These are phyloP conservation scores for Russula compacta DNA, from an alignment of 768 basidiomycete genomes.

Conservation along the genomic window DNA sequence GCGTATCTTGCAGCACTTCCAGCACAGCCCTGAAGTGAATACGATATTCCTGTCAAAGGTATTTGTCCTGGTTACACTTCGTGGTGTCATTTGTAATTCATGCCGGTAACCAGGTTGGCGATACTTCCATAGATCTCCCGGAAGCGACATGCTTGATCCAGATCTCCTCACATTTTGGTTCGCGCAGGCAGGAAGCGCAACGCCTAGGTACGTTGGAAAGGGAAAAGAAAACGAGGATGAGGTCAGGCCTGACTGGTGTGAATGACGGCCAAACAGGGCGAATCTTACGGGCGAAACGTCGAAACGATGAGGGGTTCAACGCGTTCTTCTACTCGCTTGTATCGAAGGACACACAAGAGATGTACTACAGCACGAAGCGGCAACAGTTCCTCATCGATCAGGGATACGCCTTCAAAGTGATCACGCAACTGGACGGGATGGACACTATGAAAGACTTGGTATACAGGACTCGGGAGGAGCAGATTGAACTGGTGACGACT, in stretches of 20 bases:
- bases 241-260: background rate
- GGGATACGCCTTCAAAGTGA: slow-evolving; percentile 99
- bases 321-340: slow-evolving; percentile 99
- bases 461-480: slow-evolving; percentile 83
- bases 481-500: slow-evolving; percentile 92
- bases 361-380: slow-evolving; percentile 98
- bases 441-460: slow-evolving; percentile 81
- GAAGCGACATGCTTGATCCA: slow-evolving; percentile 99
- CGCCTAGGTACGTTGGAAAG: slow-evolving; percentile 56
- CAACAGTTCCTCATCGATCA: slow-evolving; percentile 99
- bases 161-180: slow-evolving; percentile 98
- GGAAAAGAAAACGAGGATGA: background rate
- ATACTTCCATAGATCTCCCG: slow-evolving; percentile 97
- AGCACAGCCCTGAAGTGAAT: slow-evolving; percentile 90
- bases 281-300: slow-evolving; percentile 90
- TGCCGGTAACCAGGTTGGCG: slow-evolving; percentile 60
- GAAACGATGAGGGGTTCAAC: slow-evolving; percentile 99
- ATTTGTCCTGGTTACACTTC: slow-evolving; percentile 8
- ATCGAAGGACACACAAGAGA: slow-evolving; percentile 98
- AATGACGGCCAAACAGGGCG: slow-evolving; percentile 47
- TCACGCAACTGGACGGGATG: slow-evolving; percentile 92
- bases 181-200: slow-evolving; percentile 95
- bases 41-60: slow-evolving; percentile 98
- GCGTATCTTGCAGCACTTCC: slow-evolving; percentile 91
- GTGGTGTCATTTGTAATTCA: slow-evolving; percentile 16